Conservation (phyloP, 257 asterid species). For the Nicotiana tomentosiformis region DNA sequence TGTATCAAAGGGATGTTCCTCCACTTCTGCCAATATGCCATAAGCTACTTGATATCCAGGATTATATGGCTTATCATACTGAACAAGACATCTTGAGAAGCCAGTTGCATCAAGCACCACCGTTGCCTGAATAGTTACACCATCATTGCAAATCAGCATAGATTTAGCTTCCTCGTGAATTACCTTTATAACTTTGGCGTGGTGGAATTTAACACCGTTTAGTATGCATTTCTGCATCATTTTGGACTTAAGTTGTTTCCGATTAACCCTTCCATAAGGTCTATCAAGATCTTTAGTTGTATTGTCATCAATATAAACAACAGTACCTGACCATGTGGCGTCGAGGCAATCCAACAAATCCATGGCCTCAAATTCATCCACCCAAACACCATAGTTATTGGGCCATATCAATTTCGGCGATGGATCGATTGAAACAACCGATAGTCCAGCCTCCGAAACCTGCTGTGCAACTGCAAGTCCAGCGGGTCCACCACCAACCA, state of each 20-base stretch:
- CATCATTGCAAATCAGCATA: conserved; percentile 73
- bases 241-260: conserved; percentile 82
- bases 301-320: conserved; percentile 57
- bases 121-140: conserved; percentile 75
- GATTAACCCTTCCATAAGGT: conserved; percentile 87
- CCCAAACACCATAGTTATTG: conserved; percentile 97
- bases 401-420: conserved; percentile 94
- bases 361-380: conserved; percentile 98
- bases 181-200: conserved; percentile 87
- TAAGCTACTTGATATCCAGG: conserved; percentile 99
- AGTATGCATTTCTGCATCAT: conserved; percentile 93
- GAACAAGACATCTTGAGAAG: conserved; percentile 76
- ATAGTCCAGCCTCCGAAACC: conserved; percentile 91
- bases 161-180: conserved; percentile 87
- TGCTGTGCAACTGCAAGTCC: conserved; percentile 99
- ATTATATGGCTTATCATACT: conserved; percentile 87
- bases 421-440: conserved; percentile 92
- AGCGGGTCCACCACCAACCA: conserved; percentile 98
- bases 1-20: conserved; percentile 78
- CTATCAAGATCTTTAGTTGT: conserved; percentile 64
- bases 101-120: conserved; percentile 99
- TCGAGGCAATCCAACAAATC: conserved; percentile 94
- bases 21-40: conserved; percentile 93
- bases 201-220: conserved; percentile 92
- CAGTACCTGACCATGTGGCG: conserved; percentile 89